These are phyloP conservation scores for Candida patagonica DNA, from an alignment of 805 yeast genomes.

Conservation along the genomic window DNA sequence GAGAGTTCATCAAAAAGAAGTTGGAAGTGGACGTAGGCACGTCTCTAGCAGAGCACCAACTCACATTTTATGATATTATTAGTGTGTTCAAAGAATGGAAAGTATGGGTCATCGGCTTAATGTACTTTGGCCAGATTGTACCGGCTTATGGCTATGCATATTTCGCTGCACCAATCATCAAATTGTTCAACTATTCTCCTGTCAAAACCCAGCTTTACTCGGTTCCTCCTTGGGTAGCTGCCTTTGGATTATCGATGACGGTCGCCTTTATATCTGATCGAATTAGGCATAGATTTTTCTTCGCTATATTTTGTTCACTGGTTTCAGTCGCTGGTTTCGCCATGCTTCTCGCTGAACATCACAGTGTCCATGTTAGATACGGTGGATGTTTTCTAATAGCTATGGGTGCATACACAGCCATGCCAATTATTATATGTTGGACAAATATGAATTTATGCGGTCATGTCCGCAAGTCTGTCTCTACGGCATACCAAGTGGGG, in stretches of 20 bases:
- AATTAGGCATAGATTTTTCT: constrained; percentile 29
- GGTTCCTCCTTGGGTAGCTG: constrained; percentile 76
- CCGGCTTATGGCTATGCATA: constrained; percentile 74
- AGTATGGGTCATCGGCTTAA: constrained; percentile 47
- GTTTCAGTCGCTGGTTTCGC: constrained; percentile 47
- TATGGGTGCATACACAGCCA: constrained; percentile 49
- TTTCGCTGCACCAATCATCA: constrained; percentile 61
- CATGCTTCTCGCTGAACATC: constrained; percentile 40
- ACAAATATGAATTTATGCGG: constrained; percentile 52
- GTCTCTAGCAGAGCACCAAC: constrained; percentile 42
- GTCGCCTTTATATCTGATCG: constrained; percentile 58
- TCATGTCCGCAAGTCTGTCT: constrained; percentile 50
- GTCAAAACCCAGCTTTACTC: constrained; percentile 72
- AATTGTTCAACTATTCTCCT: constrained; percentile 53
- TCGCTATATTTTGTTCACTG: constrained; percentile 19
- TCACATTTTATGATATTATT: constrained; percentile 37
- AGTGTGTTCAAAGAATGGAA: constrained; percentile 51
- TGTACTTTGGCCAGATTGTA: constrained; percentile 55
- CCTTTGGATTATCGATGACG: constrained; percentile 58
- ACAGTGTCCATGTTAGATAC: constrained; percentile 38
- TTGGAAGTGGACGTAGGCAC: constrained; percentile 44
- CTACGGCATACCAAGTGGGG: constrained; percentile 55
- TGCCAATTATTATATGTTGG: constrained; percentile 70
- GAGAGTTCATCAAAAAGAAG: constrained; percentile 48
- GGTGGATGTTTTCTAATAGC: constrained; percentile 57